phyloP scores from a whole-genome alignment of 1,139 yeast genomes.

The Zygoascus meyerae region DNA sequence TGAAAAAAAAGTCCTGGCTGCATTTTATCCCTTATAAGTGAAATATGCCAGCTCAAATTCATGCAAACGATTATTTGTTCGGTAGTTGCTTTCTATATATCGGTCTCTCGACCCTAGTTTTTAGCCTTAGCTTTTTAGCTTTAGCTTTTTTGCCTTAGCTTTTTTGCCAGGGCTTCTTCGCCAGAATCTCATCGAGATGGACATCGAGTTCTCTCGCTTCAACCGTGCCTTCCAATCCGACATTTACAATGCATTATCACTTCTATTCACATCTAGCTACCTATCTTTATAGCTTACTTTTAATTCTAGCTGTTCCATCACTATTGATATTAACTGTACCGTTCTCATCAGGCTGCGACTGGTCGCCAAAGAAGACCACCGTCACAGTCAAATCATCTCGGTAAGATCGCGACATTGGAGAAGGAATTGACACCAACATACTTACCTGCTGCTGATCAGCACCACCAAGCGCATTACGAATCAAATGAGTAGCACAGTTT shows the following conservation, averaged over 20 bases:
- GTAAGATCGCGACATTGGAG: conserved; percentile 84
- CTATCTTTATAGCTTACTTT: conserved; percentile 16
- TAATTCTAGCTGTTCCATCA: conserved; percentile 26
- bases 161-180: too few species aligned
- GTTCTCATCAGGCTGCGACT: conserved; percentile 21
- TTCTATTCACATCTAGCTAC: neutral
- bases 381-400: conserved; percentile 96
- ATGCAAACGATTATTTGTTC: too few species aligned
- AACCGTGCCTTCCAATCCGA: too few species aligned
- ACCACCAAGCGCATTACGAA: conserved; percentile 91
- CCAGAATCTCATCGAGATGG: too few species aligned
- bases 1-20: too few species aligned
- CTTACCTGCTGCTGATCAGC: conserved; percentile 76
- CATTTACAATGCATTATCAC: neutral
- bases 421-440: conserved; percentile 86
- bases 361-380: conserved; percentile 80
- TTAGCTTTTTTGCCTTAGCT: too few species aligned
- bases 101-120: too few species aligned
- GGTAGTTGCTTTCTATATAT: too few species aligned
- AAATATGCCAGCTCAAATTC: too few species aligned
- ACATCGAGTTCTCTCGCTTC: too few species aligned
- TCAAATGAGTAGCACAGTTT: conserved; percentile 87
- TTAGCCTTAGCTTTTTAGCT: too few species aligned
- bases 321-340: conserved; percentile 31
- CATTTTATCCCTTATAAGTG: too few species aligned